phyloP scores from a whole-genome alignment of 140 eudicot species.

The Bidens hawaiensis region DNA sequence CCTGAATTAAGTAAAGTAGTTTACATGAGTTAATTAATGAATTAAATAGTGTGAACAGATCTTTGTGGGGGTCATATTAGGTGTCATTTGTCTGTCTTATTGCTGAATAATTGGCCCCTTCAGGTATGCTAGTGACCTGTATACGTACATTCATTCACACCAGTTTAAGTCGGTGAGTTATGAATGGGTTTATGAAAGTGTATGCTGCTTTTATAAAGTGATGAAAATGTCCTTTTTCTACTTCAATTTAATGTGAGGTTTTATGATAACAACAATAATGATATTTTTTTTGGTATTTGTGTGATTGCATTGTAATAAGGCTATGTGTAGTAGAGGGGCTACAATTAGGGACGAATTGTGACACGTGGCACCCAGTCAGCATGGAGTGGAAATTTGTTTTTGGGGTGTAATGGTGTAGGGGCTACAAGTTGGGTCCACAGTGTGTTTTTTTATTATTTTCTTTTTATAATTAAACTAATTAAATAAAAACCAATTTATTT shows the following conservation, averaged over 20 bases:
- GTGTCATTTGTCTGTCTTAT: slow-evolving; percentile 4
- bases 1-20: neutral
- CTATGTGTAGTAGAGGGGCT: too few species aligned
- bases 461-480: too few species aligned
- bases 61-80: slow-evolving; percentile 9
- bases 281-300: neutral
- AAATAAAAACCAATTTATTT: too few species aligned
- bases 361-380: too few species aligned
- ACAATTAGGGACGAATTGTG: too few species aligned
- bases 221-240: too few species aligned
- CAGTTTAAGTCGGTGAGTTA: neutral
- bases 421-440: too few species aligned
- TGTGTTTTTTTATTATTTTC: too few species aligned
- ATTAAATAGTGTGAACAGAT: neutral
- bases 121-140: neutral
- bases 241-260: neutral
- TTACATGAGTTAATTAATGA: neutral
- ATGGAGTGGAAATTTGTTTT: too few species aligned
- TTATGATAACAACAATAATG: neutral
- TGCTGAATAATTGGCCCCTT: slow-evolving; percentile 15
- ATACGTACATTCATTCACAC: neutral
- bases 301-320: neutral
- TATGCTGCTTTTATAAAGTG: too few species aligned
- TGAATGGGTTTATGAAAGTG: neutral
- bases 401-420: too few species aligned